phyloP scores from a whole-genome alignment of 1,139 yeast species.

The Yarrowia galli region DNA sequence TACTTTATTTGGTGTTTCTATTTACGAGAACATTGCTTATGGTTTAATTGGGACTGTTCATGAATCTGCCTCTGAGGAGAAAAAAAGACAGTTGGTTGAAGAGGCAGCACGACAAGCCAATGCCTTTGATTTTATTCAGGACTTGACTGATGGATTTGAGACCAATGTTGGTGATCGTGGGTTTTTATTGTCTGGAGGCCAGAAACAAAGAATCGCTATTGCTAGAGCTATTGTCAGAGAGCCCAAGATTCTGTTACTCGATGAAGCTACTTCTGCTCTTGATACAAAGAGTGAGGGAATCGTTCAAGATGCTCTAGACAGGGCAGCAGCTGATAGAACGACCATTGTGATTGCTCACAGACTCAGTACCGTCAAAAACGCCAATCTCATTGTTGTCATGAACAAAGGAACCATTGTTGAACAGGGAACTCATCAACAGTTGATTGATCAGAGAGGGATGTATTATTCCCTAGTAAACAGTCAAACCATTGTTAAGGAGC shows the following conservation, averaged over 20 bases:
- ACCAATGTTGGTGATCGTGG: slow-evolving; percentile 66
- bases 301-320: slow-evolving; percentile 61
- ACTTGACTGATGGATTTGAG: slow-evolving; percentile 55
- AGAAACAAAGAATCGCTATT: slow-evolving; percentile 86
- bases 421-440: slow-evolving; percentile 54
- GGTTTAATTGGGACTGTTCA: slow-evolving; percentile 66
- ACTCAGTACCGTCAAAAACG: slow-evolving; percentile 69
- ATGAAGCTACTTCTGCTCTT: slow-evolving; percentile 80
- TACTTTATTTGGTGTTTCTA: slow-evolving; percentile 75
- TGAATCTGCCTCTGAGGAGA: slow-evolving; percentile 53
- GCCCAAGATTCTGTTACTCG: slow-evolving; percentile 68
- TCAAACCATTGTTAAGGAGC: slow-evolving; percentile 46
- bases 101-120: slow-evolving; percentile 54
- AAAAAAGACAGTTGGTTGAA: slow-evolving; percentile 48
- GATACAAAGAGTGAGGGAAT: slow-evolving; percentile 71
- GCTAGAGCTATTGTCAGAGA: slow-evolving; percentile 78
- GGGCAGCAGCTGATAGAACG: slow-evolving; percentile 68
- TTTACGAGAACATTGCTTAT: slow-evolving; percentile 78
- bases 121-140: slow-evolving; percentile 54
- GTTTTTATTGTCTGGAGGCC: slow-evolving; percentile 75
- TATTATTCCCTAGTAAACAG: slow-evolving; percentile 52
- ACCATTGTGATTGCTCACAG: slow-evolving; percentile 83
- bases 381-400: slow-evolving; percentile 57
- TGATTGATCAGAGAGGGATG: slow-evolving; percentile 49
- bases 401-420: slow-evolving; percentile 53